phyloP scores from a whole-genome alignment of 2,329 filamentous ascomycete species.

The Fusarium anthophilum region DNA sequence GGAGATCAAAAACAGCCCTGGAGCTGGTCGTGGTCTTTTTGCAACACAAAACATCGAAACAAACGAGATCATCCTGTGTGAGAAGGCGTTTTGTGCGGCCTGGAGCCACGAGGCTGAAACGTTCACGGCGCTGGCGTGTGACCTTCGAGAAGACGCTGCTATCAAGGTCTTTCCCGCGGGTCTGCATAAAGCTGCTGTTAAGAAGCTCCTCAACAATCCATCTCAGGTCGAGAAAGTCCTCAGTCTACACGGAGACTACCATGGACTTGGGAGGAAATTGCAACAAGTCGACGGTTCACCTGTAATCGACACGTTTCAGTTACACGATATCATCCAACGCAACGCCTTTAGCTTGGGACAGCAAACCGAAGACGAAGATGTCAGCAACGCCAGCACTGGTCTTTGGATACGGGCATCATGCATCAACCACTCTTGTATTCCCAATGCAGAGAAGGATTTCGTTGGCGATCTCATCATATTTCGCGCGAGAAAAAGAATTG shows the following conservation, averaged over 20 bases:
- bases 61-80: constrained; percentile 47
- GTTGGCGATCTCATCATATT: constrained; percentile 53
- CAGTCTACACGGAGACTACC: constrained; percentile 42
- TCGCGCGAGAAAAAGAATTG: constrained; percentile 47
- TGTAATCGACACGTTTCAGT: constrained; percentile 44
- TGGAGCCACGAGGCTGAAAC: constrained; percentile 46
- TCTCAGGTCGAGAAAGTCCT: constrained; percentile 37
- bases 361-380: constrained; percentile 41
- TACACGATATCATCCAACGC: constrained; percentile 47
- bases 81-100: constrained; percentile 47
- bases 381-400: constrained; percentile 48
- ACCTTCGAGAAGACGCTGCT: constrained; percentile 38
- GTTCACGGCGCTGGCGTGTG: constrained; percentile 46
- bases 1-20: constrained; percentile 39
- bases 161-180: constrained; percentile 47
- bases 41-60: constrained; percentile 43
- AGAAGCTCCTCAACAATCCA: constrained; percentile 43
- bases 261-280: constrained; percentile 28
- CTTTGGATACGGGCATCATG: constrained; percentile 53
- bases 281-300: constrained; percentile 41
- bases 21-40: constrained; percentile 51
- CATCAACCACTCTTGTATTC: constrained; percentile 54
- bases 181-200: constrained; percentile 42
- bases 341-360: constrained; percentile 47
- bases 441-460: constrained; percentile 49